A percentile compares a stretch with the other conserved stretches of the same genome.
These are phyloP conservation scores for Xanthoparmelia taractica DNA, from an alignment of 495 filamentous ascomycete genomes.

Conservation along the genomic window DNA sequence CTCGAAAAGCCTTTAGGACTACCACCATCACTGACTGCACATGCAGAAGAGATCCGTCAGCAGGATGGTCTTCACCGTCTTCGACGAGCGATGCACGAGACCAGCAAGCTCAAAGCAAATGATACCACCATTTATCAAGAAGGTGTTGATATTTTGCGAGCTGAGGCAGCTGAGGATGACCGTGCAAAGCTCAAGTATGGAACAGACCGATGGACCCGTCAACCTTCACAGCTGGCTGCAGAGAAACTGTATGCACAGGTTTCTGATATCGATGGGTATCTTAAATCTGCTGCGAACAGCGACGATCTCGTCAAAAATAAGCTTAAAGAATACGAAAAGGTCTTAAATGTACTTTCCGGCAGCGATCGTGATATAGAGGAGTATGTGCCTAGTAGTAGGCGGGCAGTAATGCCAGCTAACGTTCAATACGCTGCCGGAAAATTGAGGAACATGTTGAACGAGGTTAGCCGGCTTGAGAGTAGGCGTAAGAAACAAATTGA, in stretches of 20 bases:
- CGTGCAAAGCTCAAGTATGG: constrained; percentile 69
- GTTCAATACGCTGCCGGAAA: constrained; percentile 70
- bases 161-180: constrained; percentile 79
- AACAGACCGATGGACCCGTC: constrained; percentile 76
- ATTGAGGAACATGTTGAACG: constrained; percentile 69
- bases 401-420: constrained; percentile 66
- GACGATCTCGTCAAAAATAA: constrained; percentile 76
- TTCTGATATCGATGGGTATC: constrained; percentile 76
- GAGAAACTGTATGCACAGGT: constrained; percentile 68
- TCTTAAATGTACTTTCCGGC: constrained; percentile 66
- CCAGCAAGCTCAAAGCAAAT: constrained; percentile 70
- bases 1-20: constrained; percentile 90
- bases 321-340: constrained; percentile 62
- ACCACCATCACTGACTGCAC: constrained; percentile 73
- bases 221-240: constrained; percentile 59
- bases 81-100: constrained; percentile 71
- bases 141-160: constrained; percentile 62
- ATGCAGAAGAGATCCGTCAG: constrained; percentile 93
- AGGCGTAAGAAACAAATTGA: constrained; percentile 69
- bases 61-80: constrained; percentile 74
- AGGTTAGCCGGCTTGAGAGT: constrained; percentile 72
- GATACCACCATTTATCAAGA: constrained; percentile 72
- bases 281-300: constrained; percentile 73
- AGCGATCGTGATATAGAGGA: constrained; percentile 73
- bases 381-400: constrained; percentile 78